Conservation (phyloP, 2,329 filamentous ascomycete genomes). For the Camillea tinctor region DNA sequence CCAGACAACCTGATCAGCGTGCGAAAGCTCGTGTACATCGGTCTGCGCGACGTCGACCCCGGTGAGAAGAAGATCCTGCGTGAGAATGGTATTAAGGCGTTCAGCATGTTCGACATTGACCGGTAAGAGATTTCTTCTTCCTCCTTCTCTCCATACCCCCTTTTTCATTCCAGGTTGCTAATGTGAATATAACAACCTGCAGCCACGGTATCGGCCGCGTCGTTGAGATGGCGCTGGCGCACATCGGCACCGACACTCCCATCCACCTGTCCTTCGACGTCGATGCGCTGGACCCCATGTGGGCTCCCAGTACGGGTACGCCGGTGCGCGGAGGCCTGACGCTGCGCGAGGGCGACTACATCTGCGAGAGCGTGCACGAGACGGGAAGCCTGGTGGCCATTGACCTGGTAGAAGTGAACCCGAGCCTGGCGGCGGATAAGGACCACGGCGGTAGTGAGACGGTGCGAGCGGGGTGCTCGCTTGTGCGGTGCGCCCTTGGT, state of each 20-base stretch:
- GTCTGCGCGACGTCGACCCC: slow-evolving; percentile 86
- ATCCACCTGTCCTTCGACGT: slow-evolving; percentile 98
- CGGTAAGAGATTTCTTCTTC: slow-evolving; percentile 50
- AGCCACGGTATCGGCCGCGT: slow-evolving; percentile 92
- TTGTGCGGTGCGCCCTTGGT: slow-evolving; percentile 88
- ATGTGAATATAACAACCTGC: background rate
- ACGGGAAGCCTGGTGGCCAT: slow-evolving; percentile 76
- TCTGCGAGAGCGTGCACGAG: slow-evolving; percentile 83
- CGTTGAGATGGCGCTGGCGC: slow-evolving; percentile 96
- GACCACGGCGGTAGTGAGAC: slow-evolving; percentile 75
- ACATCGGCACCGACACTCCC: slow-evolving; percentile 91
- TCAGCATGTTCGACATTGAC: slow-evolving; percentile 98
- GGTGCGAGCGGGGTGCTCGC: slow-evolving; percentile 82
- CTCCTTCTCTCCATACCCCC: background rate
- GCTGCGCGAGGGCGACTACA: slow-evolving; percentile 92
- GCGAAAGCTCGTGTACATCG: slow-evolving; percentile 95
- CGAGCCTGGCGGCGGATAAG: slow-evolving; percentile 60
- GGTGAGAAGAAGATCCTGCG: slow-evolving; percentile 90
- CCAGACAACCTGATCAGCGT: slow-evolving; percentile 68
- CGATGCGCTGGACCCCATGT: slow-evolving; percentile 92
- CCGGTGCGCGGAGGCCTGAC: slow-evolving; percentile 92
- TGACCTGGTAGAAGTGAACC: slow-evolving; percentile 82
- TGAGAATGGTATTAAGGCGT: slow-evolving; percentile 89
- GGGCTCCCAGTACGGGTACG: slow-evolving; percentile 93
- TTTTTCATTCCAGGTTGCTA: background rate